Base-by-base conservation (phyloP, 2,329 filamentous ascomycete species). In the Penicillium sp. region DNA sequence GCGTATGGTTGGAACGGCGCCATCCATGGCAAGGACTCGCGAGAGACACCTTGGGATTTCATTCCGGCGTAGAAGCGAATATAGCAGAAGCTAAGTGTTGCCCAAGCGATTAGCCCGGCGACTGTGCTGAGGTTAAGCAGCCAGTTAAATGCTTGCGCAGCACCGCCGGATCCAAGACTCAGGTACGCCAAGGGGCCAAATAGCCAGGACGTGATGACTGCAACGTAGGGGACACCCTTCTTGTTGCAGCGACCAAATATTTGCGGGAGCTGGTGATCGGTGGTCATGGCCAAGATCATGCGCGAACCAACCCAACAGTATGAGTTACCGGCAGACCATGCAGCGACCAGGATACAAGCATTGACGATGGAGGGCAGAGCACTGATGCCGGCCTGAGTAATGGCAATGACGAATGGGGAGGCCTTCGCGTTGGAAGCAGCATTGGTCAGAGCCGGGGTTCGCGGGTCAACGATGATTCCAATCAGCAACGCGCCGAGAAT, bases 1-100 rank as follows among this genome's bases (percentile, higher is more conserved):
- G 82, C 81, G 66, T 86, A 89, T 1, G 87, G 81, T 59, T 84
- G 81, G 4, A 83, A 61, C 3, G 68, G 67, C 12, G 75, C 78
- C 21, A 73, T 55, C 63, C 80, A 84, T 0, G 81, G 79, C 3
- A 83, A 66, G 7, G 73, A 51, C 30, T 62, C 58, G 2, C 66
- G 64, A 23, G 53, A 55, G 15, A 79, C 57, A 2, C 68, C 67
- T 41, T 80, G 78, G 2, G 61, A 66, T 10, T 64, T 60, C 51
- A 68, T 68, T 1, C 75, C 78, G 21, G 78, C 78, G 54, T 73
- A 73, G 72, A 85, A 85, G 7, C 78, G 77, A 8, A 83, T 66
- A 63, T 80, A 82, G 33, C 21, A 80, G 75, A 66, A 57, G 26
- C 48, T 64, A 17, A 68, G 61, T 12, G 65, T 76, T 18, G 71